Base-by-base conservation (phyloP, 140 eudicot genomes). In the Senecio squalidus region DNA sequence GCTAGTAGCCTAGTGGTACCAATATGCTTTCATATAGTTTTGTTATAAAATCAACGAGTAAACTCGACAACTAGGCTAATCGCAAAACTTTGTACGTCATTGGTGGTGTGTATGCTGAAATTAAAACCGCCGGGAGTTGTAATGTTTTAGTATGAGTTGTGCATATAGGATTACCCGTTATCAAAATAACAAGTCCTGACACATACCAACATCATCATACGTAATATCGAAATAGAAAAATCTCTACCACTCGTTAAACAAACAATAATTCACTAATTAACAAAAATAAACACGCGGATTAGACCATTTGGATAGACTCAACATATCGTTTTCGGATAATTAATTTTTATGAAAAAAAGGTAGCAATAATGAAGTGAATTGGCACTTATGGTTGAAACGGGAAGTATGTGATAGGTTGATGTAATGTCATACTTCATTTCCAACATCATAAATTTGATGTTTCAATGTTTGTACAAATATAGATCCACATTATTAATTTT, bases 11-110 rank as follows among this genome's bases (percentile, higher is more conserved):
- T 8, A 16, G 14, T 50, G 17, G 44, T 17, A 25, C 48, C 47
- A 29, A 68, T 24, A n/a, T n/a, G n/a, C n/a, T n/a, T 68, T 45
- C 26, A 17, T 67, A 67, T 55, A 36, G 41, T 36, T n/a, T n/a
- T n/a, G n/a, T n/a, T n/a, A n/a, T n/a, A n/a, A n/a, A n/a, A n/a
- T n/a, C n/a, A n/a, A n/a, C n/a, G n/a, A n/a, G n/a, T n/a, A n/a
- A n/a, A n/a, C n/a, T n/a, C n/a, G n/a, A n/a, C n/a, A n/a, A n/a
- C n/a, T n/a, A n/a, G n/a, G n/a, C n/a, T n/a, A n/a, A n/a, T n/a
- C n/a, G n/a, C n/a, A n/a, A n/a, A n/a, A n/a, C n/a, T n/a, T n/a
- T n/a, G n/a, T n/a, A n/a, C n/a, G n/a, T n/a, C n/a, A n/a, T n/a
- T n/a, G n/a, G n/a, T n/a, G n/a, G n/a, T n/a, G n/a, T n/a, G n/a